phyloP scores from a whole-genome alignment of 2,329 filamentous ascomycete genomes.

The Chrysoporthe puriensis region DNA sequence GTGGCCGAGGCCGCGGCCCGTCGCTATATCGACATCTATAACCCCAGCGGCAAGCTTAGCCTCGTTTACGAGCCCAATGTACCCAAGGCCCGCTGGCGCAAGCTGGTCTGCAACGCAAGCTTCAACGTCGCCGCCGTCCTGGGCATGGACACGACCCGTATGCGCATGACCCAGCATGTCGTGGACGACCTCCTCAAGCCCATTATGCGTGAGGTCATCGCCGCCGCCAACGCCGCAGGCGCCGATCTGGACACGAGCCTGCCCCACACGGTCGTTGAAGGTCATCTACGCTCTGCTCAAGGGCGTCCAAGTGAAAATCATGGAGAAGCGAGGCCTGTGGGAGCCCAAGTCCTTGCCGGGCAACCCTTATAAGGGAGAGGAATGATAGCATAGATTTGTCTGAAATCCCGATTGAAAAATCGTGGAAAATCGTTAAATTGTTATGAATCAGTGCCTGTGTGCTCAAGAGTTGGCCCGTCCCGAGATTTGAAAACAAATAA shows the following conservation, averaged over 20 bases:
- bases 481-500: too few relatives aligned
- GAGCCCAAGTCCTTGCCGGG: too few relatives aligned
- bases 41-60: constrained; percentile 61
- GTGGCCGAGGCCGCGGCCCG: constrained; percentile 20
- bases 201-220: constrained; percentile 72
- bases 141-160: constrained; percentile 59
- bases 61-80: constrained; percentile 58
- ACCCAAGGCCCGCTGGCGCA: constrained; percentile 76
- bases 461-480: too few relatives aligned
- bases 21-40: constrained; percentile 45
- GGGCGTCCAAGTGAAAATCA: too few relatives aligned
- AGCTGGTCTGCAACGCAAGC: constrained; percentile 75
- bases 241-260: constrained; percentile 44
- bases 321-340: too few relatives aligned
- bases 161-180: neutral
- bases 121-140: constrained; percentile 74
- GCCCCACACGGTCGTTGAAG: constrained; percentile 47
- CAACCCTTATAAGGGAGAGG: too few relatives aligned
- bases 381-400: too few relatives aligned
- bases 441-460: too few relatives aligned
- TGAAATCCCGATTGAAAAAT: too few relatives aligned
- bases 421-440: too few relatives aligned
- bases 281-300: neutral
- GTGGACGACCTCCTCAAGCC: constrained; percentile 41
- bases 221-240: constrained; percentile 56